Conservation (phyloP, 2,329 filamentous ascomycete genomes). For the Parastagonospora avenae region DNA sequence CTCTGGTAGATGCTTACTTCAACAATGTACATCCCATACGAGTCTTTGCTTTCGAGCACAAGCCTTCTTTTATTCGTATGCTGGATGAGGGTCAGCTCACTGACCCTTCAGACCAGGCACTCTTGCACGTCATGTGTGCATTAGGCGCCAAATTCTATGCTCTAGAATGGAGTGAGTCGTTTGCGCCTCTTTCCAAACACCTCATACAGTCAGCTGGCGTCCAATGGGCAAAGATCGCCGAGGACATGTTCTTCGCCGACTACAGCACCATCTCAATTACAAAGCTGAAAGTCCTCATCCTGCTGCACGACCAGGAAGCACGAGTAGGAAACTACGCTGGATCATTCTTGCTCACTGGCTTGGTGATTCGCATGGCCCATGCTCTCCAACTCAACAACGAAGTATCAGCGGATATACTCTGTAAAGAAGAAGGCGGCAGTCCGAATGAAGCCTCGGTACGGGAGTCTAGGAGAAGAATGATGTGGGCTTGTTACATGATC, state of each 20-base stretch:
- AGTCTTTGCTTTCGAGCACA: conserved; percentile 39
- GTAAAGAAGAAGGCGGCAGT: conserved; percentile 29
- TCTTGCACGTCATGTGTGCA: conserved; percentile 41
- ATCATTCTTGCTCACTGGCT: conserved; percentile 37
- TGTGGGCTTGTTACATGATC: conserved; percentile 45
- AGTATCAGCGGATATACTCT: conserved; percentile 31
- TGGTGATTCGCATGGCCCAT: conserved; percentile 41
- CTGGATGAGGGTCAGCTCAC: conserved; percentile 38
- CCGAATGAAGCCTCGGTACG: conserved; percentile 37
- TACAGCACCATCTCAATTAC: conserved; percentile 41
- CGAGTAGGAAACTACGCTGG: conserved; percentile 39
- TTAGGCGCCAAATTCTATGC: conserved; percentile 37
- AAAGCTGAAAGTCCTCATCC: conserved; percentile 36
- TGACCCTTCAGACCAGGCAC: conserved; percentile 34
- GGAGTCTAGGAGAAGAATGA: conserved; percentile 37
- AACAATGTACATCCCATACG: conserved; percentile 37
- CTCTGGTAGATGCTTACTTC: conserved; percentile 37
- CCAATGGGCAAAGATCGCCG: conserved; percentile 41
- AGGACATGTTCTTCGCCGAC: conserved; percentile 41
- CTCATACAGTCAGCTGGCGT: conserved; percentile 36
- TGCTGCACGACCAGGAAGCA: conserved; percentile 41
- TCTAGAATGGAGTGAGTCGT: conserved; percentile 37
- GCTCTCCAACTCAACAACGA: conserved; percentile 41
- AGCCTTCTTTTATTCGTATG: conserved; percentile 41
- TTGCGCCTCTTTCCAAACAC: conserved; percentile 31